Conservation (phyloP, 2,329 filamentous ascomycete genomes). For the Diplodia seriata region DNA sequence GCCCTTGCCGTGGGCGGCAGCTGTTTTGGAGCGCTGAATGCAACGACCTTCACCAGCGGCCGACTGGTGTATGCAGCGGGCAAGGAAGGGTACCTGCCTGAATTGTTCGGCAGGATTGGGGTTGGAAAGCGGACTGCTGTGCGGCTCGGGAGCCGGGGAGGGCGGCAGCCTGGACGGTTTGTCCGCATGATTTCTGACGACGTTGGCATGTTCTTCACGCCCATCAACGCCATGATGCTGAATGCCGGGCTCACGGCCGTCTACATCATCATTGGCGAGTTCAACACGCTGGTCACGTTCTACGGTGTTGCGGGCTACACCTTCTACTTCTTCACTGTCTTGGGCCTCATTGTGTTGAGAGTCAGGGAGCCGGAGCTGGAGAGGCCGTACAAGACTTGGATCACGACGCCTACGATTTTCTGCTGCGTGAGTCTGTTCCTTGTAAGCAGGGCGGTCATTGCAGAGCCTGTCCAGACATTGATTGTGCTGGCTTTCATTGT, state of each 20-base stretch:
- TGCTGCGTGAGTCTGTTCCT: constrained; percentile 97
- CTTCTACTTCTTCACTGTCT: constrained; percentile 95
- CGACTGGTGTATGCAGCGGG: constrained; percentile 92
- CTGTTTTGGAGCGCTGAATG: constrained; percentile 94
- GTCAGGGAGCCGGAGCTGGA: constrained; percentile 88
- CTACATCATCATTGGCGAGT: constrained; percentile 89
- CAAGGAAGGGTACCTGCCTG: constrained; percentile 91
- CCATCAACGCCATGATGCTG: constrained; percentile 87
- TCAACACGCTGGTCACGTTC: constrained; percentile 90
- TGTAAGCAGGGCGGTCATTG: constrained; percentile 85
- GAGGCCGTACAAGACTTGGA: constrained; percentile 94
- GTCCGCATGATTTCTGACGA: constrained; percentile 60
- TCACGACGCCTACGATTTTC: constrained; percentile 95
- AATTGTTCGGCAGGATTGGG: constrained; percentile 82
- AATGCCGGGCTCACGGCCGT: constrained; percentile 75
- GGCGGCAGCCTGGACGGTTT: constrained; percentile 15
- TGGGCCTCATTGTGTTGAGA: constrained; percentile 88
- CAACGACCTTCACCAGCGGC: constrained; percentile 89
- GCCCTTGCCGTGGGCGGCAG: constrained; percentile 89
- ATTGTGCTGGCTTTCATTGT: constrained; percentile 85
- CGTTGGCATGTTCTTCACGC: constrained; percentile 86
- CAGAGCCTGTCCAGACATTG: constrained; percentile 87
- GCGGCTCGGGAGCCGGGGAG: constrained; percentile 37
- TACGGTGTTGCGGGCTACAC: constrained; percentile 97
- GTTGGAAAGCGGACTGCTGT: constrained; percentile 58